Evolutionary conservation across 768 basidiomycete species (phyloP), one percentile per base, ranked within the genome.

Genomic region (Pilatotrama ljubarskyi): DNA sequence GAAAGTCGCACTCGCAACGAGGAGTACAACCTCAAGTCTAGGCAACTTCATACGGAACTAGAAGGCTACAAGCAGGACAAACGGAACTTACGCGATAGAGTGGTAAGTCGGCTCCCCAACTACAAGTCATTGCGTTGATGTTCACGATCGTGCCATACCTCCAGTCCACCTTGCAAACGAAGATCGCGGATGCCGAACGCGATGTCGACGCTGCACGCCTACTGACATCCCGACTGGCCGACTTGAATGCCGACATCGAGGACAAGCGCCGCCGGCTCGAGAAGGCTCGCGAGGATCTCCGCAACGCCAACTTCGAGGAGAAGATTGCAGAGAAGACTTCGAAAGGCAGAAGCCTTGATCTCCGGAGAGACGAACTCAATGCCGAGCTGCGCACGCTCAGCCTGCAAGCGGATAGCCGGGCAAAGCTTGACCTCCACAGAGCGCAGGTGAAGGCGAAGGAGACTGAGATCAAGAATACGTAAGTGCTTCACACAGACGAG

Each of bases 341-440:
- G 25, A 82, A 81, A 58, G 75, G 78, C n/a, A 81, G 86, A 36
- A 69, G 64, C 24, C 75, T 92, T 50, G 93, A 98, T 60, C 84
- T 84, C 36, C 80, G 78, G 47, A 78, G 89, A 51, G 93, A 95
- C 17, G 70, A 72, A 18, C 75, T 96, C 60, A 91, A 87, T 55
- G 64, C 72, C 0, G 95, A 97, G 61, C 78, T 95, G 41, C 79
- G 84, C 32, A 74, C 78, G 1, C 73, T 97, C 65, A 93, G 85
- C 65, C 67, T 84, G 44, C 94, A 98, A 70, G 88, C 91, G 0
- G 90, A 95, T 54, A 78, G 84, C 1, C 78, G 96, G 43, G 93
- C 95, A 2, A 88, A 84, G 66, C 71, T 98, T 52, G 84, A 88
- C 40, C 68, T 96, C 62, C 90, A 92, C 68, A 78, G 86, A 59